Conservation (phyloP, 257 asterid genomes). For the Nemophila menziesii region DNA sequence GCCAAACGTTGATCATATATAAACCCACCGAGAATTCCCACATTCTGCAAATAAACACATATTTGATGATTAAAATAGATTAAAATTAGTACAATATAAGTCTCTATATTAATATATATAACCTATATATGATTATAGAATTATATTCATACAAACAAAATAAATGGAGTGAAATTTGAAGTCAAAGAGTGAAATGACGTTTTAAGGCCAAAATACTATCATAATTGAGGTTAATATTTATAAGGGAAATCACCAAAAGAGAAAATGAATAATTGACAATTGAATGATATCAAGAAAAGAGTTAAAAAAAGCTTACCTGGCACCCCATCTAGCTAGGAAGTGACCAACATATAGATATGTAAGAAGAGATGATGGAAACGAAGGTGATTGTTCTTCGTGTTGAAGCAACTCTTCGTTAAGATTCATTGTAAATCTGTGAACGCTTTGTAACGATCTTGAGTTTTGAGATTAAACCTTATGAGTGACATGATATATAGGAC, state of each 20-base stretch:
- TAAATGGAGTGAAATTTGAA: too few species aligned
- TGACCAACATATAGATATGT: conserved; percentile 61
- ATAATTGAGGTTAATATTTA: background rate
- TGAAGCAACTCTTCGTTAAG: background rate
- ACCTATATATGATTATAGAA: too few species aligned
- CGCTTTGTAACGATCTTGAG: too few species aligned
- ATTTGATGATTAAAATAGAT: too few species aligned
- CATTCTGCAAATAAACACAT: conserved; percentile 39
- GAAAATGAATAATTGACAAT: background rate
- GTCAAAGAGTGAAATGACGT: too few species aligned
- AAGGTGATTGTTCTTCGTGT: conserved; percentile 19
- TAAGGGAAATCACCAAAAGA: background rate
- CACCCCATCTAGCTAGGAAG: conserved; percentile 94
- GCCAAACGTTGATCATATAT: conserved; percentile 89
- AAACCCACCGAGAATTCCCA: conserved; percentile 94
- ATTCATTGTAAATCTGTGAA: too few species aligned
- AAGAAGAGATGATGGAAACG: conserved; percentile 35
- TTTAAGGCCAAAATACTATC: too few species aligned
- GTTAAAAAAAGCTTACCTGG: conserved; percentile 39
- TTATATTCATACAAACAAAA: too few species aligned
- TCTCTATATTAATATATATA: too few species aligned
- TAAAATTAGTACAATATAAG: too few species aligned
- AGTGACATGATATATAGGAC: too few species aligned
- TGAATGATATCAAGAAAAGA: background rate
- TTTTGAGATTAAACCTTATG: too few species aligned